Base-by-base conservation (phyloP, 148 eudicot genomes). In the Fagopyrum homotropicum region DNA sequence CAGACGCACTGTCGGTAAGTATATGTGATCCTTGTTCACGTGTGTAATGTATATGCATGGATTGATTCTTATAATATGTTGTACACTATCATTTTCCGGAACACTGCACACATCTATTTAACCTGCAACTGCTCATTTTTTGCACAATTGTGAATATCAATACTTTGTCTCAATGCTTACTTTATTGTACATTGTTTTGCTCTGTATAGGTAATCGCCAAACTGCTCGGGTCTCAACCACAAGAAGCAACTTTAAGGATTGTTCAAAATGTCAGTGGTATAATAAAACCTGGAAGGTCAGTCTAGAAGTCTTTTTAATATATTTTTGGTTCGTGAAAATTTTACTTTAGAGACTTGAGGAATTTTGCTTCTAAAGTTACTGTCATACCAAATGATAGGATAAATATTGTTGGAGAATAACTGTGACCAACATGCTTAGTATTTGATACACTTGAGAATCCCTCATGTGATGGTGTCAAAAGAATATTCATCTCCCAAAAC, bases 211-310 rank as follows among this genome's bases (percentile, higher is more conserved):
- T 45, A n/a, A 40, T 66, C 46, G 43, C 71, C 46, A 66, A 66
- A 43, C 1, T 66, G 47, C 9, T 66, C 40, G 92, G 97, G 45
- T 81, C 84, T 30, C 75, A 54, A 43, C 75, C 80, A 57, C 84
- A 75, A 75, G 83, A 79, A 75, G 78, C 91, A 68, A 87, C 80
- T 73, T 75, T 90, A 64, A 78, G 79, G 78, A 90, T 90, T 69
- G 61, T 92, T 52, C 78, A 83, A 78, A 85, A 83, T 69, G 84
- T 82, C 79, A 88, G 84, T 73, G 97, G 97, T 48, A 76, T 86
- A 59, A 82, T 88, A 76, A 88, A 85, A 82, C 94, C 97, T 57
- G 88, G 92, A 77, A 89, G 94, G 94, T 92, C n/a, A 78, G 76
- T 69, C 30, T 49, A 19, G 14, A 64, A 52, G 35, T 35, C 26